Conservation (phyloP, 2,329 filamentous ascomycete genomes). For the Dryadomyces quercivorus region DNA sequence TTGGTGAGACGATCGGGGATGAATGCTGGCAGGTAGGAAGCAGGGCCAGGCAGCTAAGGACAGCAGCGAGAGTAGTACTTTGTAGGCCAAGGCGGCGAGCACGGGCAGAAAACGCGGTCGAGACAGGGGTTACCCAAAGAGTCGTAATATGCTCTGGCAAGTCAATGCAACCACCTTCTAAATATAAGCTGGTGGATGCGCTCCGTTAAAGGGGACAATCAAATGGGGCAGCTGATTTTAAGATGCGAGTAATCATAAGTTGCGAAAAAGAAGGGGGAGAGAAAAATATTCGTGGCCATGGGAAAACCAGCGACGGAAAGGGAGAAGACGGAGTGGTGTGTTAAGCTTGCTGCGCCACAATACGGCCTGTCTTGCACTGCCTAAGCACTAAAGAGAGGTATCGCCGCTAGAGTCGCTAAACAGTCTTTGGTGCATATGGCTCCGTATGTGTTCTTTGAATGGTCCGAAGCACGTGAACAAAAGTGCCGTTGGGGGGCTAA, state of each 20-base stretch:
- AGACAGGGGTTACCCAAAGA: neutral
- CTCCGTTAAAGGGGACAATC: neutral
- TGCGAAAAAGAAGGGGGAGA: neutral
- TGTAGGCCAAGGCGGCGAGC: slow-evolving; percentile 10
- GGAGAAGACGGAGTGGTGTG: neutral
- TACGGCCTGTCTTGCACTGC: neutral
- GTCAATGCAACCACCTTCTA: neutral
- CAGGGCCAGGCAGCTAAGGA: slow-evolving; percentile 7
- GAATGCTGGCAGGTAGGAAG: neutral
- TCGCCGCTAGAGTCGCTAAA: neutral
- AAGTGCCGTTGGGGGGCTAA: neutral
- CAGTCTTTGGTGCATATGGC: neutral
- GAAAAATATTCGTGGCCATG: neutral
- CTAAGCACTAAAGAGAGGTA: neutral
- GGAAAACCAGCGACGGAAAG: neutral
- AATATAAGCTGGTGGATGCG: neutral
- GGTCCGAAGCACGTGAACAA: neutral
- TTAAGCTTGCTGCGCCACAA: slow-evolving; percentile 3
- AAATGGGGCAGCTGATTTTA: neutral
- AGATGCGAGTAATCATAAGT: neutral
- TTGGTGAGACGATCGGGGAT: neutral
- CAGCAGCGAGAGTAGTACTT: slow-evolving; percentile 2
- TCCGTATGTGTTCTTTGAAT: too few relatives aligned
- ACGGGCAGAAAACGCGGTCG: slow-evolving; percentile 10
- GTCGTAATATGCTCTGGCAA: slow-evolving; percentile 5